Evolutionary conservation across 176 grass and related monocot species (phyloP), one percentile per base, ranked within the genome.

Genomic region (Typha latifolia): DNA sequence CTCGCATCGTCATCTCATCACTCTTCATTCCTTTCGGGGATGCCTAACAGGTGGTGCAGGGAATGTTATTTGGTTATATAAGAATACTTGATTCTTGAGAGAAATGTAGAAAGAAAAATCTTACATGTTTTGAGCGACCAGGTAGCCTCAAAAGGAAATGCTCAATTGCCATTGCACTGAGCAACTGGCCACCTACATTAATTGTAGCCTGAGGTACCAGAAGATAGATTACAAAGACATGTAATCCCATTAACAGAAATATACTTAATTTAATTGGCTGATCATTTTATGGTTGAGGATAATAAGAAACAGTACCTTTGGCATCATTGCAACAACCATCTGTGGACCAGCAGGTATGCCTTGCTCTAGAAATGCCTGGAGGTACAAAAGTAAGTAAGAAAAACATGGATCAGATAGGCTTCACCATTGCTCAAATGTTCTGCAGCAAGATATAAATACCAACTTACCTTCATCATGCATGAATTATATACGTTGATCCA

Each of bases 401-500:
- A 31, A 61, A 32, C n/a, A 23, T 14, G 8, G 26, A 66, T 65
- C 73, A 62, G 61, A 67, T 62, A 47, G 73, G 32, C 69, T 49
- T 82, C 19, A 51, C 55, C 72, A 56, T 15, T 69, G 34, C 24
- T 32, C 66, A 62, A 47, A 71, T 73, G 74, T 81, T 74, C 20
- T 43, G 9, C 37, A 0, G 37, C 53, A 11, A 14, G 53, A 19
- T 59, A 59, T 9, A 18, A 59, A 21, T 43, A 43, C 8, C 37
- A 79, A 56, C 87, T 90, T 83, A 99, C 94, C 75, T 94, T 99
- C 89, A 94, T 99, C 89, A 99, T 94, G 84, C 89, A 90, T 1
- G 86, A 79, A 11, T 99, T 94, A 76, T 99, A 94, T 73, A 90
- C 32, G 79, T 99, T 99, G 82, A 99, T 94, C 95, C 95, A 99